These are phyloP conservation scores for Cytidiella melzeri DNA, from an alignment of 768 basidiomycete species.

Conservation along the genomic window DNA sequence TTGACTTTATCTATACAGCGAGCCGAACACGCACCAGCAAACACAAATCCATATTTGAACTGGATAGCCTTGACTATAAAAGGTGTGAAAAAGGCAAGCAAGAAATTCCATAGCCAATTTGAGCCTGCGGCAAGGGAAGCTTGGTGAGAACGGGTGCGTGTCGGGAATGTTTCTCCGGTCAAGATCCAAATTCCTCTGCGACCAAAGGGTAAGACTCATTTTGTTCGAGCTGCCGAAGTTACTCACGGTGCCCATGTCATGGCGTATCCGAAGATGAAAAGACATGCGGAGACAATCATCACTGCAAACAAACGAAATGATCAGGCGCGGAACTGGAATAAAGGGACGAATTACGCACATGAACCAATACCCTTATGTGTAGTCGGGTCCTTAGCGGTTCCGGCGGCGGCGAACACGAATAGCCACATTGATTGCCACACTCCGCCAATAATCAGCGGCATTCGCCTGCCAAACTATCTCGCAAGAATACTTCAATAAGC, in stretches of 20 bases:
- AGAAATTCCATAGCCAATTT: slow-evolving; percentile 69
- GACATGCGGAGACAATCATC: slow-evolving; percentile 50
- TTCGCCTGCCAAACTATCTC: slow-evolving; percentile 47
- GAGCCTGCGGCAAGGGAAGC: slow-evolving; percentile 57
- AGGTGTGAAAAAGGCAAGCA: slow-evolving; percentile 75
- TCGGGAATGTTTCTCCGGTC: slow-evolving; percentile 73
- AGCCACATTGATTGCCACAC: slow-evolving; percentile 68
- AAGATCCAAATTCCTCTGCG: slow-evolving; percentile 66
- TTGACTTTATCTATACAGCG: not conserved
- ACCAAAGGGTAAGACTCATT: no score
- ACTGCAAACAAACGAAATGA: slow-evolving; percentile 16
- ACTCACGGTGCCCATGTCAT: slow-evolving; percentile 61
- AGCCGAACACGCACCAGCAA: slow-evolving; percentile 32
- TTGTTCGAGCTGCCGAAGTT: no score
- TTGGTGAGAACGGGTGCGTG: slow-evolving; percentile 65
- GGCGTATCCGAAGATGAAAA: slow-evolving; percentile 70
- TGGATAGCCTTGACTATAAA: slow-evolving; percentile 53
- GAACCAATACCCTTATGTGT: not conserved
- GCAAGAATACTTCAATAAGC: no score
- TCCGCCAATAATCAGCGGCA: slow-evolving; percentile 61
- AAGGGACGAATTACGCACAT: not conserved
- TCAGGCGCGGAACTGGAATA: not conserved
- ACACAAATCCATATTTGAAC: slow-evolving; percentile 66
- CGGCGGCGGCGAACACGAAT: slow-evolving; percentile 68
- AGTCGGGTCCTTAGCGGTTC: slow-evolving; percentile 53